A percentile compares a stretch with the other conserved stretches of the same genome.
These are phyloP conservation scores for barley (Hordeum vulgare) DNA, from an alignment of 176 grass and related monocot species.

Conservation along the genomic window DNA sequence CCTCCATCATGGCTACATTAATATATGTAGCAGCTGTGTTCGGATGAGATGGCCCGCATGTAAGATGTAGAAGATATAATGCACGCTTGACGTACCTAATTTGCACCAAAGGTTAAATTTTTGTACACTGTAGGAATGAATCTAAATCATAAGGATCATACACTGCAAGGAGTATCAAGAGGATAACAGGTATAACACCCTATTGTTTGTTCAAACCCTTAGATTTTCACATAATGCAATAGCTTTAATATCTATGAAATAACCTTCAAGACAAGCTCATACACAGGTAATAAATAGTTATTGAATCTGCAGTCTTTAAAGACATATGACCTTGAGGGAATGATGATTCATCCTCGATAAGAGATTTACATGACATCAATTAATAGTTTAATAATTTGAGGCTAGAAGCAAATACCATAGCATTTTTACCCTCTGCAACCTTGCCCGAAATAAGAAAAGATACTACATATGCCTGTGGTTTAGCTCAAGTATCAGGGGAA, in stretches of 20 bases:
- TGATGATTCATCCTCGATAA: neutral
- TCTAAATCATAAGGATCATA: constrained; percentile 13
- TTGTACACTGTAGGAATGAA: neutral
- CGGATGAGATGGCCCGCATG: constrained; percentile 97
- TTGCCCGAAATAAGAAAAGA: neutral
- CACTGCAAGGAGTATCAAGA: constrained; percentile 9
- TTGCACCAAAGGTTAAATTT: constrained; percentile 34
- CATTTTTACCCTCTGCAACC: neutral
- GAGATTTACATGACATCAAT: neutral
- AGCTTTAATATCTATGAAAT: constrained; percentile 1
- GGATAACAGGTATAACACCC: neutral
- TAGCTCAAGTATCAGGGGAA: neutral
- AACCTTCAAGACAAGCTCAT: neutral
- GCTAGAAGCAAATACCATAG: neutral
- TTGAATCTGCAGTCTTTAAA: neutral
- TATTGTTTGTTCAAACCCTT: neutral
- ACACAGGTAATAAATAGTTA: neutral
- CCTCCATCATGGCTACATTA: constrained; percentile 99
- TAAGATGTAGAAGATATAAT: constrained; percentile 99
- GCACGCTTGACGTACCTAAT: constrained; percentile 98
- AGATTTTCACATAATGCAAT: neutral
- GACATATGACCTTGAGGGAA: neutral
- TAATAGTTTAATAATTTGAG: neutral
- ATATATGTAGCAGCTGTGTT: constrained; percentile 99
- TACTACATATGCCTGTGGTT: neutral